phyloP scores from a whole-genome alignment of 345 rosid species.

The Cardiospermum halicacabum region DNA sequence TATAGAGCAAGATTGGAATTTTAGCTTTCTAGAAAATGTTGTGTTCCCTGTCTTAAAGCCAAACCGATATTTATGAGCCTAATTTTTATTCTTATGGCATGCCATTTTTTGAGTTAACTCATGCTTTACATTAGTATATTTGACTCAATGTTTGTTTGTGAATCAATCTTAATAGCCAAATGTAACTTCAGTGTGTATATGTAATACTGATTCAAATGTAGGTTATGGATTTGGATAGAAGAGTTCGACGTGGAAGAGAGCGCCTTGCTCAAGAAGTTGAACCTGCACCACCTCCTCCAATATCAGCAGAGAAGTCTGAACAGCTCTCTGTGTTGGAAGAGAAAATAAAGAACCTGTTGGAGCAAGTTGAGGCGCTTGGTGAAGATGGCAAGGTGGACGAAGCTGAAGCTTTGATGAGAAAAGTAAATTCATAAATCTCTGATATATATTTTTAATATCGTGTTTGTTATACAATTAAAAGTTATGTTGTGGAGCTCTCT shows the following conservation, averaged over 20 bases:
- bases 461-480: too few relatives aligned
- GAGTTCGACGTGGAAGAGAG: conserved; percentile 95
- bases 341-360: conserved; percentile 85
- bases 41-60: too few relatives aligned
- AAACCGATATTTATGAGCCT: background rate
- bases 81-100: background rate
- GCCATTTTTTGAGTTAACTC: background rate
- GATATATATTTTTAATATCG: background rate
- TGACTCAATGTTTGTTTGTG: background rate
- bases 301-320: conserved; percentile 80
- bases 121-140: background rate
- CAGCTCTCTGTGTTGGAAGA: conserved; percentile 82
- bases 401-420: conserved; percentile 99
- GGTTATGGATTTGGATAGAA: conserved; percentile 96
- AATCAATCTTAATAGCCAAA: background rate
- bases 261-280: conserved; percentile 92
- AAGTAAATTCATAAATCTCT: conserved; percentile 38
- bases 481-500: background rate
- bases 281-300: conserved; percentile 65
- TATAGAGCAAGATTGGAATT: background rate
- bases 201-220: conserved; percentile 20
- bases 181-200: conserved; percentile 11
- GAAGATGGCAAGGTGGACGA: conserved; percentile 99
- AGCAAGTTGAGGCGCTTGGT: conserved; percentile 94
- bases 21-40: background rate